phyloP scores from a whole-genome alignment of 2,329 filamentous ascomycete genomes.

The Pseudogymnoascus verrucosus region DNA sequence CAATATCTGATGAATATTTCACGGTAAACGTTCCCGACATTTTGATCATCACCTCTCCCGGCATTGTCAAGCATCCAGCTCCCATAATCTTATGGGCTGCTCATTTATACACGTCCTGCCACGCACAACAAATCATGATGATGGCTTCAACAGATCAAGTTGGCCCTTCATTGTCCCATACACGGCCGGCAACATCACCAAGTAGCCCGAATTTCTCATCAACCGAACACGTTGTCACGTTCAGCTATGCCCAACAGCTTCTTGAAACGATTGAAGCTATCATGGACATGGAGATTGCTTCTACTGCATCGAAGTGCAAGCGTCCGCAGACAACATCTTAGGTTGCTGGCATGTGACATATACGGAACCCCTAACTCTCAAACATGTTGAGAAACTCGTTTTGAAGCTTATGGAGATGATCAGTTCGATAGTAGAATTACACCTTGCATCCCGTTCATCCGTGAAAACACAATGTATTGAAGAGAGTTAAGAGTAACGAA shows the following conservation, averaged over 20 bases:
- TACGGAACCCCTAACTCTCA: not conserved
- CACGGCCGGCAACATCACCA: not conserved
- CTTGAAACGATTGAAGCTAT: not conserved
- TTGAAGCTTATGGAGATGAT: conserved; percentile 3
- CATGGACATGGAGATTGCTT: not conserved
- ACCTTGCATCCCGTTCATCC: not conserved
- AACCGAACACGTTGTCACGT: not conserved
- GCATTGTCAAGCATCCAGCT: no score
- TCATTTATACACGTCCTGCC: no score
- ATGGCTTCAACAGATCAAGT: conserved; percentile 14
- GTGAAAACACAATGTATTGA: not conserved
- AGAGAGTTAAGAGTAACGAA: no score
- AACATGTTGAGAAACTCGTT: conserved; percentile 10
- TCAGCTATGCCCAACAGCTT: not conserved
- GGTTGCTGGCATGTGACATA: not conserved
- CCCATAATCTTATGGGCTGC: no score
- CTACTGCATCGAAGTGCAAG: not conserved
- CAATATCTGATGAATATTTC: no score
- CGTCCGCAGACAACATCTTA: not conserved
- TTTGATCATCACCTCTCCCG: no score
- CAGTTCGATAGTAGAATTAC: not conserved
- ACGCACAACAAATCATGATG: not conserved
- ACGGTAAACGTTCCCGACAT: no score
- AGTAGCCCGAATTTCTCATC: conserved; percentile 11
- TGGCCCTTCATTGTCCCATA: not conserved